Conservation (phyloP, 2,329 filamentous ascomycete genomes). For the Fusarium sp. region DNA sequence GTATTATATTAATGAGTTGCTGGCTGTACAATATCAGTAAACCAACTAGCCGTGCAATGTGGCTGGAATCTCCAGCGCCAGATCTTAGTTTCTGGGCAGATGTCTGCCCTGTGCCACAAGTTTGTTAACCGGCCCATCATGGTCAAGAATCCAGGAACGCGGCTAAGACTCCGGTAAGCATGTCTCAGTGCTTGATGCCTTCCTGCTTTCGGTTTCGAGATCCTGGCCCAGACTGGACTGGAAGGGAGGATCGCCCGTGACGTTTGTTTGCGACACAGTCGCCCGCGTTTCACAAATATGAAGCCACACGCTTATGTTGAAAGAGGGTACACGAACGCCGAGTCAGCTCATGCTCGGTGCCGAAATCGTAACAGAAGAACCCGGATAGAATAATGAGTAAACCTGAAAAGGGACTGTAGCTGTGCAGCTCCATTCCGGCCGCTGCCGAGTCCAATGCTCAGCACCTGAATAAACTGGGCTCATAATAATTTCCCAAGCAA, state of each 20-base stretch:
- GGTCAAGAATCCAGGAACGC: conserved; percentile 25
- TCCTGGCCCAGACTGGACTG: conserved; percentile 5
- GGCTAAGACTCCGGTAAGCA: conserved; percentile 16
- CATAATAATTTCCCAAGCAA: conserved; percentile 23
- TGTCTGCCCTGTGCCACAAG: conserved; percentile 9
- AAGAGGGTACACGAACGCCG: not conserved
- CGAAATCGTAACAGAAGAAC: not conserved
- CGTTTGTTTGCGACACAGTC: conserved; percentile 11
- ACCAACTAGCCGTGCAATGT: conserved; percentile 20
- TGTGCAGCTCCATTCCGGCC: conserved; percentile 26
- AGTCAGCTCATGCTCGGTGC: conserved; percentile 21
- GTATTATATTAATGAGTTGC: not conserved
- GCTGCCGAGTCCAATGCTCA: conserved; percentile 25
- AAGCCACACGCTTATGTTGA: conserved; percentile 14
- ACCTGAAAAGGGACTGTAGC: not conserved
- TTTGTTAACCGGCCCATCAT: conserved; percentile 14
- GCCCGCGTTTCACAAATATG: conserved; percentile 28
- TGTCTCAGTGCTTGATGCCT: conserved; percentile 27
- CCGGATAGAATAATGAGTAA: not conserved
- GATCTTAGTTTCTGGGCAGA: conserved; percentile 7
- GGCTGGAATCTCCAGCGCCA: conserved; percentile 24
- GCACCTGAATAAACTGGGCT: conserved; percentile 2
- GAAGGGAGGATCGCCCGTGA: conserved; percentile 18
- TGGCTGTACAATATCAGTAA: conserved; percentile 8
- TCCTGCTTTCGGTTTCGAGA: conserved; percentile 33